Conservation (phyloP, 345 rosid genomes). For the Tarenaya hassleriana region DNA sequence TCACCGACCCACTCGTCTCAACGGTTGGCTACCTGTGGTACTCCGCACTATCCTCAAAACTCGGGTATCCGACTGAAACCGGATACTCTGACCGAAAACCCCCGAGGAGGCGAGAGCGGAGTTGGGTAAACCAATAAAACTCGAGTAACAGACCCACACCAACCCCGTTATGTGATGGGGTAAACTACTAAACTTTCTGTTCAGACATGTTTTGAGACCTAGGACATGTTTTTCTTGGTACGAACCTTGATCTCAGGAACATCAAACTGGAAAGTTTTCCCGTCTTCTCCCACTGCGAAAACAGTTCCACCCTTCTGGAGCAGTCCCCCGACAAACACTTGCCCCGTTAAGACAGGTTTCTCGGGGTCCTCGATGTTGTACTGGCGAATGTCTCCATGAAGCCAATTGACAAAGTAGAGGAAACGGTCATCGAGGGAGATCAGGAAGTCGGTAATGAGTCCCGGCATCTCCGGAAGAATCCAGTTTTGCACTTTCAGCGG, state of each 20-base stretch:
- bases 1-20: too few species aligned
- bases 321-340: slow-evolving; percentile 81
- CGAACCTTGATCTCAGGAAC: slow-evolving; percentile 74
- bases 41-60: too few species aligned
- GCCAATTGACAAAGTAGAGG: slow-evolving; percentile 86
- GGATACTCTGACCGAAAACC: too few species aligned
- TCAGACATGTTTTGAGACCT: too few species aligned
- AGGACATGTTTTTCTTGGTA: neutral
- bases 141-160: too few species aligned
- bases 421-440: slow-evolving; percentile 86
- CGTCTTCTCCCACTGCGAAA: slow-evolving; percentile 56
- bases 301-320: slow-evolving; percentile 64
- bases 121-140: too few species aligned
- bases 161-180: too few species aligned
- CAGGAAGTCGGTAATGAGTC: slow-evolving; percentile 78
- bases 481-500: slow-evolving; percentile 85
- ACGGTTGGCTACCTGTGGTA: too few species aligned
- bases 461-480: slow-evolving; percentile 94
- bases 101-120: too few species aligned
- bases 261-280: slow-evolving; percentile 55
- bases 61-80: too few species aligned
- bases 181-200: too few species aligned
- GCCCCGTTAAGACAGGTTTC: slow-evolving; percentile 67
- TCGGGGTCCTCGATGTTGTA: slow-evolving; percentile 73
- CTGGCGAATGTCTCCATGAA: slow-evolving; percentile 88